phyloP scores from a whole-genome alignment of 306 rosid species.

The cucumber (Cucumis sativus) region Cucumber_9930_V3 NC_026657.2:15764501-15765000 shows the following conservation, averaged over 20 bases:
- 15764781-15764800: slow-evolving; percentile 19
- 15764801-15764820: slow-evolving; percentile 56
- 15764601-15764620: slow-evolving; percentile 86
- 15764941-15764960: slow-evolving; percentile 84
- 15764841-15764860: slow-evolving; percentile 82
- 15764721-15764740: not conserved
- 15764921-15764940: slow-evolving; percentile 19
- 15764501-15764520: slow-evolving; percentile 39
- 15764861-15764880: slow-evolving; percentile 64
- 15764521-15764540: slow-evolving; percentile 94
- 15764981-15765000: slow-evolving; percentile 71
- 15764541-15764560: slow-evolving; percentile 95
- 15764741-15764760: slow-evolving; percentile 3
- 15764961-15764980: slow-evolving; percentile 43
- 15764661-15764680: slow-evolving; percentile 96
- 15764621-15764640: slow-evolving; percentile 91
- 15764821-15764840: slow-evolving; percentile 96
- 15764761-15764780: slow-evolving; percentile 9
- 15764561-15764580: slow-evolving; percentile 92
- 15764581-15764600: slow-evolving; percentile 97
- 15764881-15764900: not conserved
- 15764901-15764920: slow-evolving; percentile 6
- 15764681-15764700: slow-evolving; percentile 74
- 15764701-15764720: not conserved
- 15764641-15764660: slow-evolving; percentile 84